Evolutionary conservation across 345 rosid genomes (phyloP).

Genomic region (Euphorbia pulcherrima): DNA sequence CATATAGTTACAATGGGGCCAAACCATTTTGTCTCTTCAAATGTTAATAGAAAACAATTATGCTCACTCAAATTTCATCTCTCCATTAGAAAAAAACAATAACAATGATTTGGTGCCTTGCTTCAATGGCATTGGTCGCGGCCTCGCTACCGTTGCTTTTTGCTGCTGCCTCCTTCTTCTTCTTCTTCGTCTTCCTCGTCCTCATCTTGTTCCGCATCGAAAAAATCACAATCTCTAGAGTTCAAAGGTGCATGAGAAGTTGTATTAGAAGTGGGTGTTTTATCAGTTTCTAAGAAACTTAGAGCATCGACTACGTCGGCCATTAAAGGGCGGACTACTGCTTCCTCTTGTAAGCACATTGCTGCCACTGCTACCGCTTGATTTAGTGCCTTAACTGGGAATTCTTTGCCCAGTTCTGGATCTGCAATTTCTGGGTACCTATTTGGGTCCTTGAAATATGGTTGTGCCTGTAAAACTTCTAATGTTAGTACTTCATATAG

Average conservation of each 20-base stretch:
- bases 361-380: conserved; percentile 83
- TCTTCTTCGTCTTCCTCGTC: background rate
- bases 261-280: background rate
- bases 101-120: too few species aligned
- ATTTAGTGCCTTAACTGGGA: conserved; percentile 53
- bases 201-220: background rate
- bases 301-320: conserved; percentile 79
- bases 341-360: conserved; percentile 84
- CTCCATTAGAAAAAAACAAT: too few species aligned
- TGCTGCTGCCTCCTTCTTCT: background rate
- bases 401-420: conserved; percentile 53
- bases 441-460: conserved; percentile 62
- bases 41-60: too few species aligned
- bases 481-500: too few species aligned
- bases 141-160: conserved; percentile 49
- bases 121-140: conserved; percentile 62
- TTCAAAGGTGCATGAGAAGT: too few species aligned
- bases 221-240: background rate
- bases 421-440: conserved; percentile 64
- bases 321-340: conserved; percentile 63
- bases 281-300: conserved; percentile 36
- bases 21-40: too few species aligned
- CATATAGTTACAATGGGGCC: too few species aligned
- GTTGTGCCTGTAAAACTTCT: conserved; percentile 64
- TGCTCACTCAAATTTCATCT: too few species aligned